These are phyloP conservation scores for Heteromeles arbutifolia DNA, from an alignment of 306 rosid genomes.

Conservation along the genomic window DNA sequence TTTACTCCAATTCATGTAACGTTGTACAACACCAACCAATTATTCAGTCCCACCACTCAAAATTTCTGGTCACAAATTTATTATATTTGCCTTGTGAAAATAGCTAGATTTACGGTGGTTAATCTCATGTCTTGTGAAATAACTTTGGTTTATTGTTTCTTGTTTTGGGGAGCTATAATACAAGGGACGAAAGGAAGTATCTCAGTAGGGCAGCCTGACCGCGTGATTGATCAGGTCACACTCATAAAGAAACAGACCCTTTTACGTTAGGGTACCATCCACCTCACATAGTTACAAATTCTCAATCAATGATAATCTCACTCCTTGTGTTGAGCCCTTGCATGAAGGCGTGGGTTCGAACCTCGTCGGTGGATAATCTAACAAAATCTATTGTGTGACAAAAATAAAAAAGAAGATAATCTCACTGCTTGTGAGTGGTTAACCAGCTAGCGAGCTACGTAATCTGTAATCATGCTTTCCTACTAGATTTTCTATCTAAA, in stretches of 20 bases:
- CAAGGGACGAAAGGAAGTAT: too few species aligned
- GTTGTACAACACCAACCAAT: background rate
- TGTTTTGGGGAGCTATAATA: too few species aligned
- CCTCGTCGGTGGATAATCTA: too few species aligned
- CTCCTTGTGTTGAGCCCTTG: too few species aligned
- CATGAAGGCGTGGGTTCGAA: too few species aligned
- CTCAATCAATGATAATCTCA: background rate
- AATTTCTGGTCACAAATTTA: background rate
- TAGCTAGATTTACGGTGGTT: background rate
- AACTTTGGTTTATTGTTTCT: too few species aligned
- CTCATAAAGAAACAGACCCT: rapidly evolving
- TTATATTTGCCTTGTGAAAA: background rate
- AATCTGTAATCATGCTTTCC: background rate
- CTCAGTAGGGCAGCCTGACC: too few species aligned
- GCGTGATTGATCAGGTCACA: background rate
- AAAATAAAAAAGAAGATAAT: too few species aligned
- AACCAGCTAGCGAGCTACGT: background rate
- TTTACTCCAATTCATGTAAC: slow-evolving; percentile 1
- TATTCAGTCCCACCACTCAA: background rate
- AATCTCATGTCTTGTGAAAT: too few species aligned
- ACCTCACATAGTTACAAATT: background rate
- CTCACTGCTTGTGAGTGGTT: background rate
- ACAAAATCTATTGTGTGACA: too few species aligned
- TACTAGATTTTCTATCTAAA: background rate
- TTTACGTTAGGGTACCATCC: background rate